Base-by-base conservation (phyloP, 1,284 basidiomycete genomes). In the Quambalaria eucalypti region DNA sequence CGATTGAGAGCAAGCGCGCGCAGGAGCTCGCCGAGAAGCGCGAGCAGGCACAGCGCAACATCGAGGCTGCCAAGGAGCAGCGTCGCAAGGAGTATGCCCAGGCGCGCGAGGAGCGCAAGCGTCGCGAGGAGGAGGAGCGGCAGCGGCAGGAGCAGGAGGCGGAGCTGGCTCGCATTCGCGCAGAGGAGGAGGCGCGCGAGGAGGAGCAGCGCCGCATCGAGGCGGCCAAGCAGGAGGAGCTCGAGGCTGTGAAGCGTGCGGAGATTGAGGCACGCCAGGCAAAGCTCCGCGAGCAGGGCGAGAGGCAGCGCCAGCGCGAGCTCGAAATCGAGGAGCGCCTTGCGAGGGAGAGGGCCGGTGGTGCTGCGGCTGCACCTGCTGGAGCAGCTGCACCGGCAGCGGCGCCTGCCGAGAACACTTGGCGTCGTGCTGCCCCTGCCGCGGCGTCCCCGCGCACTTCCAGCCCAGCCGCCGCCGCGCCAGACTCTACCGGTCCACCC, bases 11-110 rank as follows among this genome's bases (percentile, higher is more conserved):
- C 40, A 84, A 83, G 78, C 84, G 84, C 51, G 79, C 81, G n/a
- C 83, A 84, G 49, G 87, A 90, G 73, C 87, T 85, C 67, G 80
- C 83, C 54, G 82, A 81, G 74, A 83, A 80, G 64, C 78, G 82
- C 65, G 82, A 81, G 51, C 78, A 77, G 31, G 86, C 90, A 2
- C 69, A 79, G 61, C 79, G 78, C 73, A 89, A 86, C 81, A 85
- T 91, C 65, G 86, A 85, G 62, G 83, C 87, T 71, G 92, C 93
- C 78, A 95, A 92, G 81, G 82, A 82, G 51, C 85, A 85, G 80
- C 81, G 85, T 68, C 65, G 69, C 31, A 59, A 63, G 39, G 61
- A 72, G 50, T 55, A 66, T 8, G 46, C 59, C 16, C 55, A 56
- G 33, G 56, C 69, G 50, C 52, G 60, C 39, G 60, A 61, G 42